Evolutionary conservation across 2,329 filamentous ascomycete species (phyloP), one percentile per base, ranked within the genome.

Genomic region (Tolypocladium nubicola): DNA sequence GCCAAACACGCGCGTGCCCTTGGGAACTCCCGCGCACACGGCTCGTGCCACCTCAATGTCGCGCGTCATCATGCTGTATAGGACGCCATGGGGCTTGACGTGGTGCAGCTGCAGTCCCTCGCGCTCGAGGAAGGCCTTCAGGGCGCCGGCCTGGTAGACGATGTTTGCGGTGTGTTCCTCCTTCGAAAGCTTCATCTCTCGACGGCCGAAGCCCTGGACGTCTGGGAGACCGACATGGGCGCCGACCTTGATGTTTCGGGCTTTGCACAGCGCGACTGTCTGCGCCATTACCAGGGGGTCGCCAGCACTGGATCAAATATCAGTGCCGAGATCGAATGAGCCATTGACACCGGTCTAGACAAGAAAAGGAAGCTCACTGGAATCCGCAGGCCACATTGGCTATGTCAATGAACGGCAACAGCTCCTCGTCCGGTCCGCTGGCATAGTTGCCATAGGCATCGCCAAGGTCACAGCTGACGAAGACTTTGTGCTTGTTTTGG

Each of bases 401-500:
- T 33, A 50, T 35, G 47, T 50, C 47, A 21, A 50, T 50, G 47
- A 50, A 5, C 19, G 47, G 47, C 47, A 50, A n/a, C 47, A 50
- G 35, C 50, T 84, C 79, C 49, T 79, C 76, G 60, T 85, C 82
- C 7, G 81, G 81, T 10, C 81, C 81, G 59, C 71, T 73, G 53
- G 64, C 63, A 65, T 70, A 76, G 56, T 77, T 77, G 41, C 76
- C 76, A 55, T 73, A 78, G 50, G 66, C 76, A 65, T 78, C 76
- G 19, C 75, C 76, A 55, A 78, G 65, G 59, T 78, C 76, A 52
- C 72, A 70, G 52, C 78, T 78, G 57, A 79, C 73, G 38, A 61
- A 57, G 11, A 56, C 61, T 39, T 61, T 61, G 35, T 59, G 56
- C 40, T 52, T 19, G 33, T 57, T 63, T 21, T 37, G 54, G 11